Evolutionary conservation across 176 grass and related monocot species (phyloP).

Genomic region (Cocos nucifera): DNA sequence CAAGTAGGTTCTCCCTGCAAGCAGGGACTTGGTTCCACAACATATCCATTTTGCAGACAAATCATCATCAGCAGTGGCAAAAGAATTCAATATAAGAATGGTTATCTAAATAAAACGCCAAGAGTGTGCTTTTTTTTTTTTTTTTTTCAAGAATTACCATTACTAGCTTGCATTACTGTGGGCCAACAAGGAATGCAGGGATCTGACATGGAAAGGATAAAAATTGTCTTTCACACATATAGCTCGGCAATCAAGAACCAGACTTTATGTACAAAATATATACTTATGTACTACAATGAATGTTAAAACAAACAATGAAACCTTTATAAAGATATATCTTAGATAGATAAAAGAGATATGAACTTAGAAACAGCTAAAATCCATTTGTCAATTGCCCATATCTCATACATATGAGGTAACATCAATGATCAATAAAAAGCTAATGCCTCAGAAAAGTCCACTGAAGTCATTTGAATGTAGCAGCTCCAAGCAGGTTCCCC

Average conservation of each 20-base stretch:
- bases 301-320: too few species aligned
- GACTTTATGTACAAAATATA: too few species aligned
- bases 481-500: constrained; percentile 30
- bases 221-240: too few species aligned
- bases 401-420: background rate
- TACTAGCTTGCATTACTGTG: too few species aligned
- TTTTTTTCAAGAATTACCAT: background rate
- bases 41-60: constrained; percentile 52
- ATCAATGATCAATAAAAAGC: background rate
- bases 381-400: background rate
- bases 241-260: too few species aligned
- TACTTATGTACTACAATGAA: too few species aligned
- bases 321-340: too few species aligned
- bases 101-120: background rate
- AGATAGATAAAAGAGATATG: too few species aligned
- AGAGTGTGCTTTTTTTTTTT: background rate
- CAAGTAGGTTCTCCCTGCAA: constrained; percentile 43
- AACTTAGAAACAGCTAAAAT: background rate
- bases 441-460: constrained; percentile 20
- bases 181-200: too few species aligned
- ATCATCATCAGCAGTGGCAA: constrained; percentile 17
- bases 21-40: constrained; percentile 31
- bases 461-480: constrained; percentile 22
- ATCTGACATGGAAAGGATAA: too few species aligned
- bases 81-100: constrained; percentile 9